phyloP scores from a whole-genome alignment of 2,329 filamentous ascomycete genomes.

The Didymosphaeria variabile region DNA sequence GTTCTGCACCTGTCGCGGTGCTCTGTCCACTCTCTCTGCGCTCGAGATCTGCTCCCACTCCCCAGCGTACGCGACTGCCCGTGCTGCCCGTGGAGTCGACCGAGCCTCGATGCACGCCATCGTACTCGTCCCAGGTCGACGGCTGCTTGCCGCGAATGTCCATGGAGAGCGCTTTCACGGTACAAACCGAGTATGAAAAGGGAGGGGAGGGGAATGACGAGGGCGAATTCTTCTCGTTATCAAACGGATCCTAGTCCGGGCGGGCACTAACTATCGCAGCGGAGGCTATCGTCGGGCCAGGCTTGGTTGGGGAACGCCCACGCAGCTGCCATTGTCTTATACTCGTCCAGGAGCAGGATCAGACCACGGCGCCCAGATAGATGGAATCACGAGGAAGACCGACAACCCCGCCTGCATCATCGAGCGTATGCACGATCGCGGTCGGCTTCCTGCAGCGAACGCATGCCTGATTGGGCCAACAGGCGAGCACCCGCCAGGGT shows the following conservation, averaged over 20 bases:
- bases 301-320: constrained; percentile 21
- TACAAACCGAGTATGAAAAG: constrained; percentile 14
- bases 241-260: constrained; percentile 29
- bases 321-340: constrained; percentile 15
- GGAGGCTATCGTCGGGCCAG: constrained; percentile 39
- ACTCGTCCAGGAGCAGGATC: not conserved
- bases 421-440: constrained; percentile 13
- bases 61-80: constrained; percentile 49
- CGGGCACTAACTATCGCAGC: constrained; percentile 43
- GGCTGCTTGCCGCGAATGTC: constrained; percentile 53
- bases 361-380: constrained; percentile 15
- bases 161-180: constrained; percentile 33
- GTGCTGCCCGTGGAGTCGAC: constrained; percentile 48
- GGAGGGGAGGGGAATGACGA: constrained; percentile 20
- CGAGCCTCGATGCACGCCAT: constrained; percentile 53
- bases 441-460: constrained; percentile 11
- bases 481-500: constrained; percentile 12
- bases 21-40: constrained; percentile 42
- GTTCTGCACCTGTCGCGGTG: constrained; percentile 18
- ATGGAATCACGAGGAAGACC: constrained; percentile 25
- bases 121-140: constrained; percentile 58
- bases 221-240: not conserved
- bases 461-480: constrained; percentile 6
- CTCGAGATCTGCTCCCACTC: constrained; percentile 48
- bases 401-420: constrained; percentile 21